These are phyloP conservation scores for Dryadomyces quercus-mongolicae DNA, from an alignment of 2,329 filamentous ascomycete genomes.

Conservation along the genomic window DNA sequence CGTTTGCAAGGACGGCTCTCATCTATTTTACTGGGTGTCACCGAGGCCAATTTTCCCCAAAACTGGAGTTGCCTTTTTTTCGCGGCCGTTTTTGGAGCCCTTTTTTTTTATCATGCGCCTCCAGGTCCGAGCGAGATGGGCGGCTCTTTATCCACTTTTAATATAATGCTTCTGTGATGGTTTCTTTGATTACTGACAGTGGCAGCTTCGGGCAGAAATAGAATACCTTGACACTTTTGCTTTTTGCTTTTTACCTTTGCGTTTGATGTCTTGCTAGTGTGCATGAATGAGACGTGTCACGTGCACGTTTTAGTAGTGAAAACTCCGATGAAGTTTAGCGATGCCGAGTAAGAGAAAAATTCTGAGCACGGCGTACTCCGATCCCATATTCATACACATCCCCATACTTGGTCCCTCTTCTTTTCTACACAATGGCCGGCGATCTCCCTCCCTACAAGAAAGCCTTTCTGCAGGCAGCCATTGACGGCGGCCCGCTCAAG, in stretches of 20 bases:
- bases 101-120: neutral
- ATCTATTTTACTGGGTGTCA: neutral
- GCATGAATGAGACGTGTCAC: neutral
- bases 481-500: conserved; percentile 58
- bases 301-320: no score
- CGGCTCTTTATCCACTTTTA: neutral
- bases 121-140: neutral
- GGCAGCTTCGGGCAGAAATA: neutral
- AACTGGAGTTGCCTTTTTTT: neutral
- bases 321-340: no score
- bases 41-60: neutral
- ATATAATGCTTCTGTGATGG: neutral
- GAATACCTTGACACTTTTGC: neutral
- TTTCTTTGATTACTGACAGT: neutral
- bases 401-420: neutral
- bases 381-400: neutral
- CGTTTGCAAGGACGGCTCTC: neutral
- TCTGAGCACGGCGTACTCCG: neutral
- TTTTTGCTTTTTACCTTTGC: no score
- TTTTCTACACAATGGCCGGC: conserved; percentile 8
- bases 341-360: neutral
- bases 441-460: conserved; percentile 53
- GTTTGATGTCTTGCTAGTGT: no score
- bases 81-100: neutral
- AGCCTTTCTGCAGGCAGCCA: conserved; percentile 57